Evolutionary conservation across 176 grass and related monocot species (phyloP), one percentile per base, ranked within the genome.

Genomic region (Aegilops longissima): DNA sequence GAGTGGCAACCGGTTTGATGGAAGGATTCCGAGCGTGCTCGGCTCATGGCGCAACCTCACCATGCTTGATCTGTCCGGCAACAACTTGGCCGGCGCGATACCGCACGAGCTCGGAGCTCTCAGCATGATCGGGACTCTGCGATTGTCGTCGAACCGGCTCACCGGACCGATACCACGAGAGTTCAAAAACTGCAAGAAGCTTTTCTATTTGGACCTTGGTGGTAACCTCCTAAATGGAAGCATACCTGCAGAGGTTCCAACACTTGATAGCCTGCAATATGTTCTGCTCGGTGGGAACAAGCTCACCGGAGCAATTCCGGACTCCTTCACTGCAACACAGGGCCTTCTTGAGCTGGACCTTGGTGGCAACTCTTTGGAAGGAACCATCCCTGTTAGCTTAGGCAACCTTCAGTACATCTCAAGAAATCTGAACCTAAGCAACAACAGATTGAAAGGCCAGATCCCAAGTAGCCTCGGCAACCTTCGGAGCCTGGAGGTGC

Each of bases 361-460:
- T 81, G 88, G 90, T 56, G 77, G 71, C 21, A 95, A 95, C 79
- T 33, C 25, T 85, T 61, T 95, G 58, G 83, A 92, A 59, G 90
- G 93, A 51, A 18, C 8, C 38, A 89, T 89, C 58, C 93, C 93
- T 36, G 3, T 0, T 34, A 95, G 86, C 72, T 45, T 92, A 45
- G 90, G 90, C 11, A 89, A 95, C 79, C 90, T 95, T 86, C 87
- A 85, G 4, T 90, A 86, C 78, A 81, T 92, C 10, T 92, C 89
- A 6, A 34, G 79, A 44, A 62, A 25, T 81, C 88, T 95, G n/a
- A 92, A 92, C 61, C 30, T 95, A 52, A 90, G 90, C 76, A 76
- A 81, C 20, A 95, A 95, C 78, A 70, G 75, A 64, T 33, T 95
- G 59, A 90, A 21, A 3, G 35, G 88, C 47, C 45, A 80, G 81